Evolutionary conservation across 192 early-diverging fungal genomes (phyloP).

Genomic region (Dissophora ornata): DNA sequence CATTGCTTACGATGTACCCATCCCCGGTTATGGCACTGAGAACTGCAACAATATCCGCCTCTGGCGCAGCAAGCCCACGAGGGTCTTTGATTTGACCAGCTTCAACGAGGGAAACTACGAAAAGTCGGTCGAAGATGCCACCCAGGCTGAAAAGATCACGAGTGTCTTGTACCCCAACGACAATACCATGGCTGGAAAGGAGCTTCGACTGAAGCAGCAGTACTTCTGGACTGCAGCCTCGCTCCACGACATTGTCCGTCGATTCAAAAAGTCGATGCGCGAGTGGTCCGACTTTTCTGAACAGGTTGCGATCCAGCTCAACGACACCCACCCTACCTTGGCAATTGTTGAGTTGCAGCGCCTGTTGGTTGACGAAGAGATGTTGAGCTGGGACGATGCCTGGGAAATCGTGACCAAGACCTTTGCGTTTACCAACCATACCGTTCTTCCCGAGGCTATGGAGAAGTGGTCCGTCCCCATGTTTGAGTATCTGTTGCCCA

Average conservation of each 20-base stretch:
- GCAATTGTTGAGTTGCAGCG: conserved; percentile 94
- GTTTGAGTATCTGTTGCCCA: conserved; percentile 90
- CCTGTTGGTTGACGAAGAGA: conserved; percentile 91
- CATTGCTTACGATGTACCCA: conserved; percentile 96
- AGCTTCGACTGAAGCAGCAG: conserved; percentile 97
- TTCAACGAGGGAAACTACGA: conserved; percentile 95
- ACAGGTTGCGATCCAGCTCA: conserved; percentile 96
- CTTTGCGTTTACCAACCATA: conserved; percentile 99
- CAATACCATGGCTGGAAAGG: conserved; percentile 97
- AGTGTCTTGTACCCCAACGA: conserved; percentile 98
- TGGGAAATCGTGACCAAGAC: conserved; percentile 91
- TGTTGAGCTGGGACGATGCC: conserved; percentile 91
- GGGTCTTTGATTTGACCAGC: conserved; percentile 86
- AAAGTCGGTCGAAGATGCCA: conserved; percentile 91
- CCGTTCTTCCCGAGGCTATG: conserved; percentile 97
- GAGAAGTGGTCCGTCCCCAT: conserved; percentile 98
- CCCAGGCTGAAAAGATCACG: conserved; percentile 93
- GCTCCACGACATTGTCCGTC: conserved; percentile 87
- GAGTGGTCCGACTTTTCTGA: conserved; percentile 92
- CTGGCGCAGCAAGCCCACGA: conserved; percentile 94
- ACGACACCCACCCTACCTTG: conserved; percentile 98
- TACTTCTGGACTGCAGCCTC: conserved; percentile 96
- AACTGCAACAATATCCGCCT: conserved; percentile 97
- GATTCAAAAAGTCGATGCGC: conserved; percentile 89
- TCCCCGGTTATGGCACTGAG: conserved; percentile 95